phyloP scores from a whole-genome alignment of 352 stramenopile species.

The Phytophthora kernoviae region DNA sequence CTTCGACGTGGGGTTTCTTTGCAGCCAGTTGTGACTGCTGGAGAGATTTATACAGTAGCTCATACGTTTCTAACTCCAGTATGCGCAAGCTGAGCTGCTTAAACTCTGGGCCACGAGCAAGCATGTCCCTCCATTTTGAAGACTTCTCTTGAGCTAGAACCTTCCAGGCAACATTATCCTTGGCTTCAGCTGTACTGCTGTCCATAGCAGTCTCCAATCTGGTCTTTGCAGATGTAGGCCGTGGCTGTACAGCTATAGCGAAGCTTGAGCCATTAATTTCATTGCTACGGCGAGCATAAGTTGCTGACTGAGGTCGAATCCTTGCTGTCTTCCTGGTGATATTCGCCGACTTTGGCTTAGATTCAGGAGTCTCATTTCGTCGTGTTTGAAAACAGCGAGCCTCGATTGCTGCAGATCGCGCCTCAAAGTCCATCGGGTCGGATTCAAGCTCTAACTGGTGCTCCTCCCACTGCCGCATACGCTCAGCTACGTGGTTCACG shows the following conservation, averaged over 20 bases:
- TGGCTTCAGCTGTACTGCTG: background rate
- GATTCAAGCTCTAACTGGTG: conserved; percentile 16
- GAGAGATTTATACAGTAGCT: conserved; percentile 48
- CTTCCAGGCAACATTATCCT: conserved; percentile 5
- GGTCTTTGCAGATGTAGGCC: conserved; percentile 41
- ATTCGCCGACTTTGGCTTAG: background rate
- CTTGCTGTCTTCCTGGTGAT: background rate
- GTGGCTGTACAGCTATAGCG: background rate
- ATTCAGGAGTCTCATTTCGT: background rate
- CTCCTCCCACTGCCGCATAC: conserved; percentile 18
- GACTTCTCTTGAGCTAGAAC: conserved; percentile 9
- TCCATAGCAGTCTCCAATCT: background rate
- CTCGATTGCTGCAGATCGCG: conserved; percentile 18
- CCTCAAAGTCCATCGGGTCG: conserved; percentile 23
- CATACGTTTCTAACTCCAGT: conserved; percentile 52
- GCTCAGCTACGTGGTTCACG: conserved; percentile 30
- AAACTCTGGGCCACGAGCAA: conserved; percentile 42
- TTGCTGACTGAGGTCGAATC: conserved; percentile 30
- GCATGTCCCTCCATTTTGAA: conserved; percentile 55
- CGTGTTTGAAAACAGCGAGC: conserved; percentile 8
- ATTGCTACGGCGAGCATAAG: conserved; percentile 3
- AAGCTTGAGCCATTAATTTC: background rate
- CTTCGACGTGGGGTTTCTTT: conserved; percentile 4
- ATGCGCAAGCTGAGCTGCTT: conserved; percentile 36
- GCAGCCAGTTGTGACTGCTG: conserved; percentile 8